These are phyloP conservation scores for Cyanidioschyzon merolae DNA, from an alignment of 23 red algal genomes.

Conservation along the genomic window DNA sequence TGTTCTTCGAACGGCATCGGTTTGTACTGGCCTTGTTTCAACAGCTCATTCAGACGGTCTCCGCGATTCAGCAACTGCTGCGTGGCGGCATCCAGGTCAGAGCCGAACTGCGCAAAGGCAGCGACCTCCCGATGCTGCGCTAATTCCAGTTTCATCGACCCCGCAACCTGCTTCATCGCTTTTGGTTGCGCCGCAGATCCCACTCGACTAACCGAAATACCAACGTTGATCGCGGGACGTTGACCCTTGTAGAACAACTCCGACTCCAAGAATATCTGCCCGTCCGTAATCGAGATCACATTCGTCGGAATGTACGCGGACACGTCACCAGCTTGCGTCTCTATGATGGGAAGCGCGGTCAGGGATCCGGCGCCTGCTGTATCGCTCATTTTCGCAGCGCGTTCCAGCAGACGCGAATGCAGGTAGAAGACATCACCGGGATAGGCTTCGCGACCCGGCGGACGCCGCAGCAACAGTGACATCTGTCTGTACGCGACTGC, in stretches of 20 bases:
- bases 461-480: slow-evolving; percentile 83
- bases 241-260: slow-evolving; percentile 99
- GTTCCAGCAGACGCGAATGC: slow-evolving; percentile 82
- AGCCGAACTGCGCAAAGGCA: slow-evolving; percentile 98
- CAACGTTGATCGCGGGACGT: slow-evolving; percentile 95
- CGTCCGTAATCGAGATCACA: slow-evolving; percentile 98
- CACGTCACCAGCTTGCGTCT: slow-evolving; percentile 98
- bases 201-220: slow-evolving; percentile 87
- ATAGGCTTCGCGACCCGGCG: slow-evolving; percentile 93
- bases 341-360: slow-evolving; percentile 92
- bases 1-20: slow-evolving; percentile 90
- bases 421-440: slow-evolving; percentile 99
- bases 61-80: slow-evolving; percentile 93
- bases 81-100: slow-evolving; percentile 88
- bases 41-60: slow-evolving; percentile 83
- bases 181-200: slow-evolving; percentile 96
- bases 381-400: slow-evolving; percentile 87
- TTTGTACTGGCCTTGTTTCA: slow-evolving; percentile 80
- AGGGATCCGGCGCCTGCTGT: slow-evolving; percentile 78
- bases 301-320: slow-evolving; percentile 98
- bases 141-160: slow-evolving; percentile 96
- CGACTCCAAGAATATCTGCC: slow-evolving; percentile 97
- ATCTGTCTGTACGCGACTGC: slow-evolving; percentile 97
- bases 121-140: slow-evolving; percentile 93
- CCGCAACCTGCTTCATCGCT: slow-evolving; percentile 93